These are phyloP conservation scores for Jimgerdemannia lactiflua DNA, from an alignment of 192 early-diverging fungal genomes.

Conservation along the genomic window DNA sequence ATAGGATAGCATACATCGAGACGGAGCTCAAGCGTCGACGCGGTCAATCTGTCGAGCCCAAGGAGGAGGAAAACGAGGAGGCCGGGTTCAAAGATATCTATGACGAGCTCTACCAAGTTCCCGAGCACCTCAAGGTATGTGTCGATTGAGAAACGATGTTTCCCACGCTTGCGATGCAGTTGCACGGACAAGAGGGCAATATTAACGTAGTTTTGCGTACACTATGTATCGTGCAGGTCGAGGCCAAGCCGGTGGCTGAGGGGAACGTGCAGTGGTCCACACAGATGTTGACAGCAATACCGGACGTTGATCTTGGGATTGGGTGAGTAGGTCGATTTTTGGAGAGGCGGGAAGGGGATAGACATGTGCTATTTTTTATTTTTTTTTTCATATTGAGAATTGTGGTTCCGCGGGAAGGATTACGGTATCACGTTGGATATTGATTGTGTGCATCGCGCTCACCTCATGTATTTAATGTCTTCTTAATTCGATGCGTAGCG, in stretches of 20 bases:
- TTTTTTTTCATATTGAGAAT: neutral
- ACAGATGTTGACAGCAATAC: slow-evolving; percentile 88
- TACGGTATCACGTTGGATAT: neutral
- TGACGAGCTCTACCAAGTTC: slow-evolving; percentile 68
- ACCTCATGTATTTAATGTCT: neutral
- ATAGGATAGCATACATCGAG: slow-evolving; percentile 82
- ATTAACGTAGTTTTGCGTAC: too few species aligned
- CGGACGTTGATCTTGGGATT: slow-evolving; percentile 87
- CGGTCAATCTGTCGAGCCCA: slow-evolving; percentile 37
- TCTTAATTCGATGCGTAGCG: slow-evolving; percentile 28
- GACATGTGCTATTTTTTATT: too few species aligned
- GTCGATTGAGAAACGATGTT: neutral
- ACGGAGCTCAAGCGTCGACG: slow-evolving; percentile 62
- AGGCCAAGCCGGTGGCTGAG: slow-evolving; percentile 65
- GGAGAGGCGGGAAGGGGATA: too few species aligned
- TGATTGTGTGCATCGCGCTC: too few species aligned
- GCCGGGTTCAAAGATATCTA: slow-evolving; percentile 37
- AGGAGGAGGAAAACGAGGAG: slow-evolving; percentile 22
- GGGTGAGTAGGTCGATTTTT: slow-evolving; percentile 37
- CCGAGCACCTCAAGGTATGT: slow-evolving; percentile 54
- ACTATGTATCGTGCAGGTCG: too few species aligned
- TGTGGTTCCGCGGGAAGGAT: neutral
- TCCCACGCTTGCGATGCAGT: neutral
- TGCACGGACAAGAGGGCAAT: neutral
- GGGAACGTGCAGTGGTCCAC: slow-evolving; percentile 86